Base-by-base conservation (phyloP, 192 early-diverging fungal genomes). In the Phycomyces blakesleeanus region DNA sequence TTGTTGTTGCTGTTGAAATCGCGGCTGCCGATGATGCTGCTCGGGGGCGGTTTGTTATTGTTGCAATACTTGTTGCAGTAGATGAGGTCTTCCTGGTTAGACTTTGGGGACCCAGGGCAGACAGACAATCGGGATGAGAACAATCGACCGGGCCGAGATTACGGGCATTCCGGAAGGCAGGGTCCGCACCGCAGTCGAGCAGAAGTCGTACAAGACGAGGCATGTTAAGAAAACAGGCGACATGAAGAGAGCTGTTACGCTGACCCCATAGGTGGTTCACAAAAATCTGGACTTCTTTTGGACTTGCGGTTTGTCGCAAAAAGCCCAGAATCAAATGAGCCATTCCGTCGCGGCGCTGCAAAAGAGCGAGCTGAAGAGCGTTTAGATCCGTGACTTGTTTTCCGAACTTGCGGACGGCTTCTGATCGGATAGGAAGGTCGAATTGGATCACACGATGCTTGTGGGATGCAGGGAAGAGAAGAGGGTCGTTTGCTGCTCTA, bases 121-220 rank as follows among this genome's bases (percentile, higher is more conserved):
- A 12, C 5, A 54, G 12, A 22, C 27, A 20, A 25, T 63, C 61
- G 11, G 51, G 26, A 40, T 54, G 34, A 39, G 42, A 38, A 65
- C 63, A 55, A 65, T 65, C 54, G 55, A 34, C 52, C 20, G 63
- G 63, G 29, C 54, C 56, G 63, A 65, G 63, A 42, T 65, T 38
- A 44, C 54, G 55, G 18, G 34, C 40, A 44, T 91, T 91, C 42
- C 71, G 63, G 66, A 91, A 78, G 25, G 58, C 67, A 20, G 74
- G 57, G 74, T 87, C 82, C 0, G 82, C 85, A 0, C 85, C 85
- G n/a, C 76, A 66, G 10, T 76, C 79, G 15, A 87, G 44, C 2
- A 89, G 64, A 56, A 84, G 50, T 70, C 76, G 74, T 16, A 86
- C 81, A 5, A 89, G 69, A 20, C 37, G 41, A 42, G 42, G 44